Evolutionary conservation across 2,329 filamentous ascomycete species (phyloP).

Genomic region (Colletotrichum chlorophyti): DNA sequence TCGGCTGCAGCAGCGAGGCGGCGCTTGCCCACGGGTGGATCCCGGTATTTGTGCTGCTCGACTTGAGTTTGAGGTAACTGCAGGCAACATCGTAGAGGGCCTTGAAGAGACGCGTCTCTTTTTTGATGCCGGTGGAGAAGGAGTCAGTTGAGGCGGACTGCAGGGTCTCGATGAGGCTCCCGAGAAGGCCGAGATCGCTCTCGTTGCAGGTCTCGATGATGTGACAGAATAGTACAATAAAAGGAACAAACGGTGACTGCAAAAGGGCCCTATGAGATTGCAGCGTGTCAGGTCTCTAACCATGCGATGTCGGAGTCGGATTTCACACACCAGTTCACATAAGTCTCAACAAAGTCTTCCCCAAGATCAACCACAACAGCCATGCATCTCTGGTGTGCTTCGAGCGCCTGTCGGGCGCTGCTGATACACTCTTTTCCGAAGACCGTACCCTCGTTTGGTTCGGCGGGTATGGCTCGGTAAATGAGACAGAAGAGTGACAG

Average conservation of each 20-base stretch:
- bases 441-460: conserved; percentile 16
- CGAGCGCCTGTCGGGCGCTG: conserved; percentile 31
- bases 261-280: conserved; percentile 24
- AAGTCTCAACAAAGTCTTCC: conserved; percentile 18
- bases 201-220: conserved; percentile 45
- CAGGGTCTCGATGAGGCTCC: conserved; percentile 25
- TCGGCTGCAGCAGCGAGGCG: not conserved
- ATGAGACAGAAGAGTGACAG: conserved; percentile 36
- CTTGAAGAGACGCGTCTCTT: conserved; percentile 32
- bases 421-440: conserved; percentile 34
- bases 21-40: not conserved
- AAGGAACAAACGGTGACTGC: conserved; percentile 34
- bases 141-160: conserved; percentile 11
- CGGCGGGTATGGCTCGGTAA: conserved; percentile 33
- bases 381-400: conserved; percentile 31
- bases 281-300: not conserved
- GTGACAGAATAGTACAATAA: conserved; percentile 36
- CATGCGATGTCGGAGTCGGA: not conserved
- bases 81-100: conserved; percentile 32
- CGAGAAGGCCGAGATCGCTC: conserved; percentile 44
- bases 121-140: conserved; percentile 10
- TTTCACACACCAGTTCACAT: not conserved
- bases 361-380: not conserved
- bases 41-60: too few relatives aligned
- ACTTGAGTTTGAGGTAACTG: conserved; percentile 32